phyloP scores from a whole-genome alignment of 2,329 filamentous ascomycete species.

The Trichoderma polysporum region DNA sequence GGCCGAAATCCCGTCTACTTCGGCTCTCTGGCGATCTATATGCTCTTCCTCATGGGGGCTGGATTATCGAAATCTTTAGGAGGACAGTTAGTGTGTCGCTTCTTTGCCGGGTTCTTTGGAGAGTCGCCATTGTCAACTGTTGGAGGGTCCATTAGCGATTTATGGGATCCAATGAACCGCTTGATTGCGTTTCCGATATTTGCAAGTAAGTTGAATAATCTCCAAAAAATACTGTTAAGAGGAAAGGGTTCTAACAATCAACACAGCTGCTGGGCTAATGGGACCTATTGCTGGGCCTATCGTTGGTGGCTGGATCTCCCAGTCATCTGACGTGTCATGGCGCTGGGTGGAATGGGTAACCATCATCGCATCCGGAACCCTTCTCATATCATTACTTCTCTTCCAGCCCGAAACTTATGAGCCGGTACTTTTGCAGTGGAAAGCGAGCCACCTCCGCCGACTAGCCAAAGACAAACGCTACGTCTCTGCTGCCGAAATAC shows the following conservation, averaged over 20 bases:
- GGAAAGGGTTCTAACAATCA: background rate
- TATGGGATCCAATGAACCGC: slow-evolving; percentile 7
- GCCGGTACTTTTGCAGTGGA: background rate
- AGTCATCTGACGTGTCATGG: background rate
- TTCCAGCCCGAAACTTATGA: slow-evolving; percentile 11
- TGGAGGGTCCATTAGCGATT: slow-evolving; percentile 1
- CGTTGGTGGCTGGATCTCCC: slow-evolving; percentile 8
- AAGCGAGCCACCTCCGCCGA: slow-evolving; percentile 5
- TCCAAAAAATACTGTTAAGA: too few relatives aligned
- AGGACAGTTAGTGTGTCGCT: background rate
- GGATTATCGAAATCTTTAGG: background rate
- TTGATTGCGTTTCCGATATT: slow-evolving; percentile 10
- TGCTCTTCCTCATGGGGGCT: slow-evolving; percentile 10
- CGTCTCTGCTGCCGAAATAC: background rate
- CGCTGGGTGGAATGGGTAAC: slow-evolving; percentile 12
- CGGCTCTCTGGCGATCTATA: slow-evolving; percentile 2
- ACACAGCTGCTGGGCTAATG: background rate
- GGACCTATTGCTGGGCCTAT: background rate
- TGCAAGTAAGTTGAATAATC: background rate
- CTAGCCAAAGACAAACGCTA: background rate
- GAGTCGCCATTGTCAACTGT: slow-evolving; percentile 8
- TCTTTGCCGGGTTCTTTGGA: slow-evolving; percentile 16
- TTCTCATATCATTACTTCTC: background rate
- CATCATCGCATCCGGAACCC: slow-evolving; percentile 1
- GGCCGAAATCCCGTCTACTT: slow-evolving; percentile 7